phyloP scores from a whole-genome alignment of 2,329 filamentous ascomycete genomes.

The Ophiostoma sp. region DNA sequence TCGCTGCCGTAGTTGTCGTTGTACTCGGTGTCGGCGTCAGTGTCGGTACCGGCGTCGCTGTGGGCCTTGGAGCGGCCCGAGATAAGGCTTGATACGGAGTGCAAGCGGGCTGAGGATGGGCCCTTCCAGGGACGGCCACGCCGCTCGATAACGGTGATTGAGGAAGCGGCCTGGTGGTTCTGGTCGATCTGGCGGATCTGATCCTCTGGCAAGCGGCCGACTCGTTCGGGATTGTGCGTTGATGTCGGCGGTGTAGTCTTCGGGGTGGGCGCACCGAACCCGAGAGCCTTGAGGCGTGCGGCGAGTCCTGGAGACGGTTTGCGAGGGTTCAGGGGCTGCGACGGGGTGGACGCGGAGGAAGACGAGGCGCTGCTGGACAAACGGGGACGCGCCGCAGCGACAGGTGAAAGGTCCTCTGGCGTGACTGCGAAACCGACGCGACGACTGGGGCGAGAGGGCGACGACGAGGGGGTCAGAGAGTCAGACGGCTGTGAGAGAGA shows the following conservation, averaged over 20 bases:
- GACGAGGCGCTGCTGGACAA: conserved; percentile 22
- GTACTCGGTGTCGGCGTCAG: conserved; percentile 27
- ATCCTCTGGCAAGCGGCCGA: conserved; percentile 65
- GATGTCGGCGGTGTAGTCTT: conserved; percentile 35
- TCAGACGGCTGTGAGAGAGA: conserved; percentile 5
- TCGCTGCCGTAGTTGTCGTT: conserved; percentile 24
- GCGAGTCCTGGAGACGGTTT: conserved; percentile 61
- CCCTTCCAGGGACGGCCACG: conserved; percentile 69
- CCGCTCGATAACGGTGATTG: conserved; percentile 50
- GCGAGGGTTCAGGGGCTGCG: conserved; percentile 35
- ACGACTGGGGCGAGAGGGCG: conserved; percentile 21
- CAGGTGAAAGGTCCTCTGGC: conserved; percentile 11
- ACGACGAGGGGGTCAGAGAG: conserved; percentile 20
- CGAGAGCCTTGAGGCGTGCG: conserved; percentile 59
- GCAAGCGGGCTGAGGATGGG: conserved; percentile 36
- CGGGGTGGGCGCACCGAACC: conserved; percentile 47
- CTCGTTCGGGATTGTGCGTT: conserved; percentile 38
- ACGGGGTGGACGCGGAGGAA: conserved; percentile 26
- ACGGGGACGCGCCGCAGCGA: conserved; percentile 1
- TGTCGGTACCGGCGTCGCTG: conserved; percentile 21
- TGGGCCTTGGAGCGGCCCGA: conserved; percentile 13
- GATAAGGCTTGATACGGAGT: conserved; percentile 30
- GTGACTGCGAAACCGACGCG: conserved; percentile 24
- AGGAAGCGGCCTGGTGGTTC: conserved; percentile 54
- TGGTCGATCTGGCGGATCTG: conserved; percentile 65